A percentile compares a stretch with the other conserved stretches of the same genome.
Evolutionary conservation across 2,329 filamentous ascomycete species (phyloP).

Genomic region (Thermothelomyces thermophilus): DNA sequence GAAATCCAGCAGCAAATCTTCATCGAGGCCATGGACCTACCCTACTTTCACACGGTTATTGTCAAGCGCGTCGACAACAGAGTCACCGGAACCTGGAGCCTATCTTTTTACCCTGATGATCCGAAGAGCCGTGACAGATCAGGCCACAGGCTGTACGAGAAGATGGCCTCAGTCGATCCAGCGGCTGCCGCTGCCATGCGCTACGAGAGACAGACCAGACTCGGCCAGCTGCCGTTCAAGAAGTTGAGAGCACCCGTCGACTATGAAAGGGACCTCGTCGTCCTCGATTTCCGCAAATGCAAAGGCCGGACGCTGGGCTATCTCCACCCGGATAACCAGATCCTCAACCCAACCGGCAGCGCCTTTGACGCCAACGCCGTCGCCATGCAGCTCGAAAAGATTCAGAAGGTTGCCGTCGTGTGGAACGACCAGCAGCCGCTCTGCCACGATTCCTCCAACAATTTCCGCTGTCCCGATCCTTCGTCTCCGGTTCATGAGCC

Average conservation of each 20-base stretch:
- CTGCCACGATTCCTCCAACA: no score
- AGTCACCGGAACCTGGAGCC: no score
- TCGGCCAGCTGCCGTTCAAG: neutral
- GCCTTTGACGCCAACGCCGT: neutral
- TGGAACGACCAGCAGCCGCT: no score
- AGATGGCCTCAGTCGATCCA: neutral
- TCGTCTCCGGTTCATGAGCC: no score
- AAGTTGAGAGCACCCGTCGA: slow-evolving; percentile 2
- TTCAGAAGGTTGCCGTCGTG: slow-evolving; percentile 5
- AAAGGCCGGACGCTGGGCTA: neutral
- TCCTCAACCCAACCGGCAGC: neutral
- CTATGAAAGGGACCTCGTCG: slow-evolving; percentile 17
- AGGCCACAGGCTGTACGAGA: neutral
- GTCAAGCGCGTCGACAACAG: no score
- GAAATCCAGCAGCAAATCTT: slow-evolving; percentile 23
- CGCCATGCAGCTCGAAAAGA: neutral
- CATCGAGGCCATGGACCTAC: slow-evolving; percentile 15
- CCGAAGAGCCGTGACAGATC: no score
- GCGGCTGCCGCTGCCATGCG: neutral
- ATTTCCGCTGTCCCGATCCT: no score
- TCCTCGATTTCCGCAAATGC: slow-evolving; percentile 16
- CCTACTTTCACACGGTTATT: slow-evolving; percentile 20
- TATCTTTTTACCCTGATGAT: no score
- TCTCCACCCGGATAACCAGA: slow-evolving; percentile 1
- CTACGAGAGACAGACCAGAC: neutral